These are phyloP conservation scores for Actinomucor elegans DNA, from an alignment of 371 early-diverging fungal species.

Conservation along the genomic window DNA sequence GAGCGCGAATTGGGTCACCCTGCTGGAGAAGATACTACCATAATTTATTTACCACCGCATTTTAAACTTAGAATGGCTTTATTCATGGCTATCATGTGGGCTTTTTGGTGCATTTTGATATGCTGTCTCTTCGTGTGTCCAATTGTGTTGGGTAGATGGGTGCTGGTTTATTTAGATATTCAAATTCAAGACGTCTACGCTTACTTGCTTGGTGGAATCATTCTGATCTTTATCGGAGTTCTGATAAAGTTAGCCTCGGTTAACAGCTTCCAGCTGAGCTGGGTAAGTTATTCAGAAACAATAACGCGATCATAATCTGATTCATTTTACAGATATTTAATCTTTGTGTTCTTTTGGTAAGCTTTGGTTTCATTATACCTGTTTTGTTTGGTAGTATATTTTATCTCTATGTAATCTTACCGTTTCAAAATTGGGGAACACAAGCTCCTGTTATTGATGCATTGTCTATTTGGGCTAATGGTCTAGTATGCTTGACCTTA, in stretches of 20 bases:
- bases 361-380: constrained; percentile 8
- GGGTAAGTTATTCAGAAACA: no score
- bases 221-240: constrained; percentile 12
- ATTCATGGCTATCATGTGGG: constrained; percentile 24
- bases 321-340: not conserved
- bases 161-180: not conserved
- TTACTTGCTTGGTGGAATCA: constrained; percentile 20
- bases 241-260: not conserved
- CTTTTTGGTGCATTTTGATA: constrained; percentile 7
- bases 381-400: not conserved
- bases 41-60: constrained; percentile 67
- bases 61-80: constrained; percentile 33
- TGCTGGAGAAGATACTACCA: constrained; percentile 29
- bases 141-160: constrained; percentile 5
- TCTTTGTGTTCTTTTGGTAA: not conserved
- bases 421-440: constrained; percentile 8
- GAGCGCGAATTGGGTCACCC: constrained; percentile 62
- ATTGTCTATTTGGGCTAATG: constrained; percentile 12
- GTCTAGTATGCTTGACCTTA: constrained; percentile 3
- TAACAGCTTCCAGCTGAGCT: no score
- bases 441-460: constrained; percentile 1
- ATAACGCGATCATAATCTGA: no score
- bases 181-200: constrained; percentile 60
- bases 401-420: constrained; percentile 12
- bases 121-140: constrained; percentile 12